These are phyloP conservation scores for Colletotrichum salicis DNA, from an alignment of 2,329 filamentous ascomycete species.

Conservation along the genomic window DNA sequence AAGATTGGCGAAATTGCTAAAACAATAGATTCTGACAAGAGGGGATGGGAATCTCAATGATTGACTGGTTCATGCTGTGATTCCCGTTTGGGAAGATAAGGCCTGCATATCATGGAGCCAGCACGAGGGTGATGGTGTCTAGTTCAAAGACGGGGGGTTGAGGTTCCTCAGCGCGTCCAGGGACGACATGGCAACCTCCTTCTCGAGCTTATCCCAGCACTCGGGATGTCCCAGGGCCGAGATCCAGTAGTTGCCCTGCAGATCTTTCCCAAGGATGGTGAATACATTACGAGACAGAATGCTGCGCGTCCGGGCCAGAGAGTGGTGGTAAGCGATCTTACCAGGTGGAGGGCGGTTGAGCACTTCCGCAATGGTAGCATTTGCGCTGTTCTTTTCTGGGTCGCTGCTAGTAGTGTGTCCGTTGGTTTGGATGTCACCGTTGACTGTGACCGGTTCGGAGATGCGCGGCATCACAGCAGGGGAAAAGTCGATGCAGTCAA, in stretches of 20 bases:
- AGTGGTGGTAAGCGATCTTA: conserved; percentile 31
- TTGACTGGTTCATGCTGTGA: not conserved
- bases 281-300: conserved; percentile 32
- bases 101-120: not conserved
- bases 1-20: not conserved
- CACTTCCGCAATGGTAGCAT: not conserved
- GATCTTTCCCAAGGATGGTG: conserved; percentile 42
- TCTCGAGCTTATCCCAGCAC: conserved; percentile 43
- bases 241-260: conserved; percentile 43
- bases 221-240: conserved; percentile 37
- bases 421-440: not conserved
- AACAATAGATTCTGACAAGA: not conserved
- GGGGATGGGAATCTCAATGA: not conserved
- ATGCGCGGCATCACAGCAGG: conserved; percentile 40
- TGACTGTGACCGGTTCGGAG: not conserved
- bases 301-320: conserved; percentile 27
- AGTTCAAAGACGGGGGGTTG: not conserved
- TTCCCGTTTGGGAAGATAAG: not conserved
- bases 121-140: not conserved
- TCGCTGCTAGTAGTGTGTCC: not conserved
- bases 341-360: conserved; percentile 23
- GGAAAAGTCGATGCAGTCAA: conserved; percentile 49
- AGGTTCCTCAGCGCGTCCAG: not conserved
- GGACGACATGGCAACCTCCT: conserved; percentile 28
- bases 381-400: conserved; percentile 19